These are phyloP conservation scores for Coemansia sp. DNA, from an alignment of 192 early-diverging fungal genomes.

Conservation along the genomic window DNA sequence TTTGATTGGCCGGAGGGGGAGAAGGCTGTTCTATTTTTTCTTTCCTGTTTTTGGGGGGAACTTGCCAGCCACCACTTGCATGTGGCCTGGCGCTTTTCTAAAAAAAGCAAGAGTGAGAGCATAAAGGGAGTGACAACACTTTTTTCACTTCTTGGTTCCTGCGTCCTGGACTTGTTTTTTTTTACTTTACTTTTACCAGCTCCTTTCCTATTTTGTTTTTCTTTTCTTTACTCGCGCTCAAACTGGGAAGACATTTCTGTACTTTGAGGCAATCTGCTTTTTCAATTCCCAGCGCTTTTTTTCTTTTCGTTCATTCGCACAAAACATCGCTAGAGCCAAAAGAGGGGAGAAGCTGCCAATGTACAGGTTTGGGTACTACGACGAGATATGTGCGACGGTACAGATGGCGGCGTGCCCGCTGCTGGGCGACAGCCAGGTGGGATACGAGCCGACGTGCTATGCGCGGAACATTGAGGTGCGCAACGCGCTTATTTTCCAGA, in stretches of 20 bases:
- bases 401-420: constrained; percentile 89
- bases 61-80: neutral
- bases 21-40: neutral
- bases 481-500: constrained; percentile 88
- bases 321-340: neutral
- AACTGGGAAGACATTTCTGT: neutral
- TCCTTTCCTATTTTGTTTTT: neutral
- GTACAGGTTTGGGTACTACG: constrained; percentile 79
- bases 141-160: neutral
- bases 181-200: neutral
- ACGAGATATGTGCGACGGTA: constrained; percentile 83
- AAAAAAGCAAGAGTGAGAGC: neutral
- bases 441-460: constrained; percentile 90
- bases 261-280: neutral
- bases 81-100: neutral
- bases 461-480: constrained; percentile 91
- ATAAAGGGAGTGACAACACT: neutral
- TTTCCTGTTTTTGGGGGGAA: neutral
- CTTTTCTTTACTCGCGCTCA: constrained; percentile 2
- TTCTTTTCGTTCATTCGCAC: too few relatives aligned
- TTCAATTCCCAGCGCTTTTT: neutral
- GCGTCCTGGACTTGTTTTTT: neutral
- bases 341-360: neutral
- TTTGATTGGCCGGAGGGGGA: neutral
- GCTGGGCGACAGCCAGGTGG: constrained; percentile 66